These are phyloP conservation scores for Leishmania braziliensis DNA, from an alignment of 208 protist genomes.

Conservation along the genomic window DNA sequence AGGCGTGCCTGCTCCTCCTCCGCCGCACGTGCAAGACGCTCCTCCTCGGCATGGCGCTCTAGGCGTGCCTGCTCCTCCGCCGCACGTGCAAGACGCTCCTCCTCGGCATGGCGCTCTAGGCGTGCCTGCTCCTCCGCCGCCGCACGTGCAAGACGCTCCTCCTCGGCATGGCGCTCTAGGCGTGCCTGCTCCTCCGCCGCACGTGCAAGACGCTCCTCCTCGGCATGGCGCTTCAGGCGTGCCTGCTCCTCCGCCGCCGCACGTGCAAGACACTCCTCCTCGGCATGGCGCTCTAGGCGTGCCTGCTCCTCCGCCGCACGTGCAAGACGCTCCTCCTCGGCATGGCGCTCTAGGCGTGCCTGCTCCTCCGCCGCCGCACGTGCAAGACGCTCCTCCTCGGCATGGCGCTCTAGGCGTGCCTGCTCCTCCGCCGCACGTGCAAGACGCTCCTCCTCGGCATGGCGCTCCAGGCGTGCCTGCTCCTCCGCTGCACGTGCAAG, in stretches of 20 bases:
- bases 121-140: background rate
- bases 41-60: background rate
- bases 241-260: background rate
- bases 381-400: background rate
- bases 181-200: background rate
- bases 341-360: background rate
- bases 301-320: background rate
- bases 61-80: background rate
- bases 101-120: background rate
- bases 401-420: background rate
- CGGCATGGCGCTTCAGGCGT: background rate
- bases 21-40: background rate
- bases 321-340: background rate
- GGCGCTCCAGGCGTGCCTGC: background rate
- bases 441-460: background rate
- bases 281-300: background rate
- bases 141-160: background rate
- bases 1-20: background rate
- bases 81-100: slow-evolving; percentile 1
- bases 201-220: background rate
- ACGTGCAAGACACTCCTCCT: background rate
- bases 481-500: background rate
- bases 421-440: background rate
- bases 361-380: background rate
- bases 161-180: background rate